Evolutionary conservation across 2,329 filamentous ascomycete species (phyloP), one percentile per base, ranked within the genome.

Genomic region (Fusarium sp.): DNA sequence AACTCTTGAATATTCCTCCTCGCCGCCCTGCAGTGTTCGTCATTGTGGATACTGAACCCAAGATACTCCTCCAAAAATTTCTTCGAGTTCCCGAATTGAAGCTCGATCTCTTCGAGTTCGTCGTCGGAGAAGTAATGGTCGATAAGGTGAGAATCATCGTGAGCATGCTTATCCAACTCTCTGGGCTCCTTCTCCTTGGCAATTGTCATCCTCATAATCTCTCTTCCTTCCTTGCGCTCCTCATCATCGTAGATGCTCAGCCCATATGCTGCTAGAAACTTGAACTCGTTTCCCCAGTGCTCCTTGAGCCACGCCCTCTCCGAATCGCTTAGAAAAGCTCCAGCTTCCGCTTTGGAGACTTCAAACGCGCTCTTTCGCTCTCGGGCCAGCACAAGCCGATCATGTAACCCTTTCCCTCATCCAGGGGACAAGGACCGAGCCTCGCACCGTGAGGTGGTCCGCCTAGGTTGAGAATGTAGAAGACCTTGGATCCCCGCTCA

Each of bases 391-490:
- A 16, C 11, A 35, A 18, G 13, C 45, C 25, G 3, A 65, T 7
- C 25, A 45, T 27, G 35, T 57, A 61, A 7, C 1, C 10, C 7
- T 16, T 25, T 9, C n/a, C 14, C 22, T 14, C 29, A 16, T 52
- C 13, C 8, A 65, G 65, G 5, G 63, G 50, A 6, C 42, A 56
- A 22, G 42, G 56, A 7, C 66, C 61, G 14, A 64, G n/a, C 25
- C 31, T 18, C n/a, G 66, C 42, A 7, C 66, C 61, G 22, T 22
- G 20, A 5, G 66, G 66, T 9, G 61, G 66, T 14, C 61, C 47
- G 47, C 66, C 33, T 6, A 68, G 54, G 20, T 33, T 13, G 8
- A 68, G 50, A 16, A 6, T 13, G n/a, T 58, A 18, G n/a, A 68
- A 63, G 16, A 65, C 18, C n/a, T 70, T 68, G 58, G 16, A 6